Evolutionary conservation across 2,329 filamentous ascomycete species (phyloP), one percentile per base, ranked within the genome.

Genomic region (Colletotrichum falcatum): DNA sequence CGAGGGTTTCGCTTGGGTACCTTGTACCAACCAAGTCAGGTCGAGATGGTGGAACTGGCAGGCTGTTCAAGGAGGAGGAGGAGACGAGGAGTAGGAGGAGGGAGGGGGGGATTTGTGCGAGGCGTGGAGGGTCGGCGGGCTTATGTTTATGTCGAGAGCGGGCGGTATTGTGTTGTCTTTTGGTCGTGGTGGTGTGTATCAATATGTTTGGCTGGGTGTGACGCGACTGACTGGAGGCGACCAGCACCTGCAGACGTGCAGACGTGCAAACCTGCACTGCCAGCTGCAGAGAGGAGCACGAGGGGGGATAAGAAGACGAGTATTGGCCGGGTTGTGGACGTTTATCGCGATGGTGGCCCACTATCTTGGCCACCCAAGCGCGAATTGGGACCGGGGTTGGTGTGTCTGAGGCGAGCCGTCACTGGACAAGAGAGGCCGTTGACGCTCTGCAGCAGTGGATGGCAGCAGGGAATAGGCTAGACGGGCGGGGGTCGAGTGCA

Each of bases 221-320:
- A 68, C 65, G 61, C 53, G 65, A 65, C 59, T 65, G 65, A 65
- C 59, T 65, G 59, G 44, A 61, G 59, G 46, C 59, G 28, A 60
- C 42, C 44, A 8, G 35, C 54, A 55, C 2, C 35, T 26, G 35
- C 54, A 26, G 33, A 39, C n/a, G n/a, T n/a, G n/a, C n/a, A n/a
- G n/a, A 55, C 2, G n/a, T 26, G 35, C 54, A 26, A n/a, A 39
- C 30, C 28, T 54, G 51, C 8, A 44, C 11, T 35, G 30, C 9
- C 48, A 26, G 60, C 48, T 46, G 59, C 59, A 61, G n/a, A 51
- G 60, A 62, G 26, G 46, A 42, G 39, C 9, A 37, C 35, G 59
- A 61, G 26, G 33, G 30, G 33, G 60, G 23, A 37, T n/a, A 39
- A n/a, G 6, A 42, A 12, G 33, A 55, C 48, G 56, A 48, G 20